Evolutionary conservation across 106 monocot genomes (phyloP).

Genomic region (Platanthera zijinensis): DNA sequence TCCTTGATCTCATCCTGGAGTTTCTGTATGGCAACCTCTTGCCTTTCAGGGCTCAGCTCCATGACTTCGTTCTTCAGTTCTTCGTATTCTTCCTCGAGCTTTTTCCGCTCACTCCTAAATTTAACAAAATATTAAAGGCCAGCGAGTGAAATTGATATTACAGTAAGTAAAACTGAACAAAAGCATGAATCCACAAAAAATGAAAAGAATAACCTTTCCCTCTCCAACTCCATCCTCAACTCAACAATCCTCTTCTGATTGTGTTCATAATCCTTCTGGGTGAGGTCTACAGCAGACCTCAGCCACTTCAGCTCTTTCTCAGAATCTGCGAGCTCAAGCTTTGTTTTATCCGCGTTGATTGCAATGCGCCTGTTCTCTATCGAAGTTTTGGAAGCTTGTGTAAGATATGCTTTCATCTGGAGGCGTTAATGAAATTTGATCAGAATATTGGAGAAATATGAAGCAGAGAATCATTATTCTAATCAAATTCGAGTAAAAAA

Average conservation of each 20-base stretch:
- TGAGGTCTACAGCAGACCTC: slow-evolving; percentile 41
- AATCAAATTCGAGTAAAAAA: neutral
- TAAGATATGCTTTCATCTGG: slow-evolving; percentile 63
- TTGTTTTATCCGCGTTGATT: slow-evolving; percentile 48
- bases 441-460: neutral
- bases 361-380: slow-evolving; percentile 50
- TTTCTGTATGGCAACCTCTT: slow-evolving; percentile 66
- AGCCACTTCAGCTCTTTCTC: slow-evolving; percentile 89
- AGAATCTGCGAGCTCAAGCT: slow-evolving; percentile 51
- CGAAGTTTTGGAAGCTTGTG: slow-evolving; percentile 65
- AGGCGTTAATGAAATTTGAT: neutral
- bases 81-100: slow-evolving; percentile 65
- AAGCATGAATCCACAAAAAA: neutral
- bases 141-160: neutral
- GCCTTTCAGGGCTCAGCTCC: slow-evolving; percentile 69
- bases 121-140: neutral
- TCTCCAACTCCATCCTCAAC: slow-evolving; percentile 52
- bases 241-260: slow-evolving; percentile 52
- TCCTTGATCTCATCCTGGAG: slow-evolving; percentile 97
- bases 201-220: slow-evolving; percentile 43
- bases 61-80: slow-evolving; percentile 55
- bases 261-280: slow-evolving; percentile 65
- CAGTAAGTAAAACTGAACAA: neutral
- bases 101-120: slow-evolving; percentile 58
- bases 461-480: neutral